Evolutionary conservation across 2,329 filamentous ascomycete genomes (phyloP).

Genomic region (Pseudogymnoascus sp.): DNA sequence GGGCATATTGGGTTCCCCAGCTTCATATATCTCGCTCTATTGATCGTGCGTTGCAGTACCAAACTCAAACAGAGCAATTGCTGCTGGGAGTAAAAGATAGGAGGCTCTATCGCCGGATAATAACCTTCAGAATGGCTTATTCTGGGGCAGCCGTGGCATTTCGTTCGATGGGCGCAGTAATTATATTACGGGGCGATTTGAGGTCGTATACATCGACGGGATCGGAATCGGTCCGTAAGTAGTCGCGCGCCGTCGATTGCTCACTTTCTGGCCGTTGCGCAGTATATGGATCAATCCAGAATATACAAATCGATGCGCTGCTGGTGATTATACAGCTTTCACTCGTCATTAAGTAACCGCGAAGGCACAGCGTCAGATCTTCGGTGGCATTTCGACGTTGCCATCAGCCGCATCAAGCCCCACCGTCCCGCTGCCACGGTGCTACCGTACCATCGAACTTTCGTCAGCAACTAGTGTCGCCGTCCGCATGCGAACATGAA

Average conservation of each 20-base stretch:
- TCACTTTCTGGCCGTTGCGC: background rate
- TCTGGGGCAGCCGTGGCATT: background rate
- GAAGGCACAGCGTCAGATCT: background rate
- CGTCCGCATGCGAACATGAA: constrained; percentile 5
- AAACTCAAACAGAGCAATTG: background rate
- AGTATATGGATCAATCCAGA: background rate
- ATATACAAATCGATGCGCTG: background rate
- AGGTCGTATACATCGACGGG: background rate
- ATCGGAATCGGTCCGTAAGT: background rate
- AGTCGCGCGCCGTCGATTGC: constrained; percentile 7
- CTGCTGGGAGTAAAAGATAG: background rate
- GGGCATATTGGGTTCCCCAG: constrained; percentile 3
- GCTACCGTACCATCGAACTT: background rate
- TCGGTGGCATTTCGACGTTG: background rate
- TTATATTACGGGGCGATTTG: background rate
- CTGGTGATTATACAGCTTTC: background rate
- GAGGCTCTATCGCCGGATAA: background rate
- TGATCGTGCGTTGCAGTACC: background rate
- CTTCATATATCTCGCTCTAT: background rate
- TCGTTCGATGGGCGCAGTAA: background rate
- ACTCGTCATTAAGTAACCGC: background rate
- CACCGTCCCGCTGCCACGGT: background rate
- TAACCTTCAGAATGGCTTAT: background rate
- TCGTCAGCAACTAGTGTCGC: constrained; percentile 2
- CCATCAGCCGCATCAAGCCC: constrained; percentile 5